Base-by-base conservation (phyloP, 345 rosid species). In the Bruguiera gymnorhiza region DNA sequence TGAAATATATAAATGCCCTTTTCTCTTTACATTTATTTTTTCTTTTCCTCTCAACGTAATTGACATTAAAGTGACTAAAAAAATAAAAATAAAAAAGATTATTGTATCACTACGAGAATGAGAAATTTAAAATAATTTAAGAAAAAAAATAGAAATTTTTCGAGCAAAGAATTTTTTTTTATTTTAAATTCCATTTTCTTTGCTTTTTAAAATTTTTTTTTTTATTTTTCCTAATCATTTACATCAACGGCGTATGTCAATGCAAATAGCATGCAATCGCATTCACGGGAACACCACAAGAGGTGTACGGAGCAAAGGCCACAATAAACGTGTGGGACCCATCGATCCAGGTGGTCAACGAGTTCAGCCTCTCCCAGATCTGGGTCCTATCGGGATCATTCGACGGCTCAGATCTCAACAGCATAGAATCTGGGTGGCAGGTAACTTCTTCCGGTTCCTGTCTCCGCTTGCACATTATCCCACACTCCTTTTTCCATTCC, bases 391-490 rank as follows among this genome's bases (percentile, higher is more conserved):
- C 81, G 10, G 81, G 81, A 29, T 77, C 81, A n/a, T 77, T 77
- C 67, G 74, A 77, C 77, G 81, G 81, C 55, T 64, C 81, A 6
- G 81, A 77, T 77, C 81, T 77, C 77, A 77, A 77, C 70, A 77
- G 81, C 71, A 77, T 77, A 62, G 81, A 77, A 77, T 77, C 81
- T 64, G 81, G 81, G 37, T 77, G 81, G 81, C 81, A 77, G 81
- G 81, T 77, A 68, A 68, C 81, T 72, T 62, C 80, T 71, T 76
- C 81, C 78, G 74, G 60, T 61, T 71, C 78, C 81, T 61, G 66
- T 75, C 60, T 65, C 58, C 43, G 61, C 70, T 56, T 20, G 31
- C 79, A 61, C 71, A 18, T 4, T 46, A 73, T 70, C 60, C 69
- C 9, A 43, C 19, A 56, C 32, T 31, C 32, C 48, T 15, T 18